Evolutionary conservation across 805 yeast genomes (phyloP).

Genomic region (Nakazawaea sp.): DNA sequence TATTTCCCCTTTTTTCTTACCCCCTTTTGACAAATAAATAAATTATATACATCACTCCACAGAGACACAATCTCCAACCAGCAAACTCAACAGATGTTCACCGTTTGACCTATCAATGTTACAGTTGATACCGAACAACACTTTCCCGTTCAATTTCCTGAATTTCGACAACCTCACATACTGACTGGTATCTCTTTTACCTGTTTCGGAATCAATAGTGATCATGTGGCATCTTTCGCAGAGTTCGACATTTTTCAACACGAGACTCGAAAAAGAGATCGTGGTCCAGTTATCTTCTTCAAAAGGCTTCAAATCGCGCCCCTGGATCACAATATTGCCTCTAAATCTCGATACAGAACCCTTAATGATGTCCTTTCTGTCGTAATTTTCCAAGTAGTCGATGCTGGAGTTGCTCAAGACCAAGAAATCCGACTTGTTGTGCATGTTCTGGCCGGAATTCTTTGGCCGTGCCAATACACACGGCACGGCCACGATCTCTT

Average conservation of each 20-base stretch:
- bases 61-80: too few species aligned
- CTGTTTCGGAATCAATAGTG: slow-evolving; percentile 30
- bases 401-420: slow-evolving; percentile 26
- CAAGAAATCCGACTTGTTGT: slow-evolving; percentile 33
- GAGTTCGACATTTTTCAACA: slow-evolving; percentile 17
- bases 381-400: slow-evolving; percentile 13
- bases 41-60: too few species aligned
- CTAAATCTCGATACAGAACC: slow-evolving; percentile 21
- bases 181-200: slow-evolving; percentile 24
- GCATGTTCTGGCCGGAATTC: slow-evolving; percentile 12
- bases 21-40: too few species aligned
- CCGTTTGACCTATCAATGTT: slow-evolving; percentile 16
- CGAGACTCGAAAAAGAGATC: slow-evolving; percentile 13
- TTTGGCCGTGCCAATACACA: slow-evolving; percentile 27
- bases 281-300: slow-evolving; percentile 31
- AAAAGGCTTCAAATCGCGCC: slow-evolving; percentile 21
- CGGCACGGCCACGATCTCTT: slow-evolving; percentile 20
- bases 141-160: slow-evolving; percentile 28
- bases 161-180: slow-evolving; percentile 25
- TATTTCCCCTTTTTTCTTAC: too few species aligned
- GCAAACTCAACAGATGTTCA: too few species aligned
- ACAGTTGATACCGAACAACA: slow-evolving; percentile 30
- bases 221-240: slow-evolving; percentile 40
- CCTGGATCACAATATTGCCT: slow-evolving; percentile 30
- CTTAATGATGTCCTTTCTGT: not conserved